phyloP scores from a whole-genome alignment of 441 rosid species.

The Arabidopsis lyrata region DNA sequence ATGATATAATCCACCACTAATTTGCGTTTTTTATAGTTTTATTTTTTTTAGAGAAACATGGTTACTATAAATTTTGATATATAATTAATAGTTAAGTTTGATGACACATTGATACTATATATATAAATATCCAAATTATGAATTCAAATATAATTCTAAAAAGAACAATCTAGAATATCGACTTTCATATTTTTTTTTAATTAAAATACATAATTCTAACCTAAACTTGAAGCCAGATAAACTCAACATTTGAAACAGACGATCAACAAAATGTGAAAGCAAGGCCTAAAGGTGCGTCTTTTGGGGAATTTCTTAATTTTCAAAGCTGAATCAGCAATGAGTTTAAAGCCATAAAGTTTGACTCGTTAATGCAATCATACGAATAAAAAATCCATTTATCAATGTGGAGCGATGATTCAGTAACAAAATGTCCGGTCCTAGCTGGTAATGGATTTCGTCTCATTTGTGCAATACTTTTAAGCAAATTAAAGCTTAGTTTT shows the following conservation, averaged over 20 bases:
- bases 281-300: slow-evolving; percentile 10
- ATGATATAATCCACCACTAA: neutral
- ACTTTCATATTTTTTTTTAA: too few relatives aligned
- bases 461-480: neutral
- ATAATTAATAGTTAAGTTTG: too few relatives aligned
- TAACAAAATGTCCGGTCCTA: slow-evolving; percentile 20
- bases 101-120: neutral
- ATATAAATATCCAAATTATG: neutral
- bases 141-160: neutral
- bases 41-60: neutral
- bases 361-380: slow-evolving; percentile 26
- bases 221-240: neutral
- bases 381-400: slow-evolving; percentile 27
- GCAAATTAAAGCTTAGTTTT: slow-evolving; percentile 26
- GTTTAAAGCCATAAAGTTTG: slow-evolving; percentile 44
- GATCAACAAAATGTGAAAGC: slow-evolving; percentile 9
- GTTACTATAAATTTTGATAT: neutral
- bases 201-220: neutral
- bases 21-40: neutral
- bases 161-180: neutral
- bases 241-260: neutral
- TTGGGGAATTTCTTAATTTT: slow-evolving; percentile 8
- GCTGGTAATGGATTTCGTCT: slow-evolving; percentile 31
- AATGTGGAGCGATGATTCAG: slow-evolving; percentile 14
- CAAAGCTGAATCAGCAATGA: slow-evolving; percentile 31